These are phyloP conservation scores for Hypoxylon crocopeplum DNA, from an alignment of 495 filamentous ascomycete species.

Conservation along the genomic window DNA sequence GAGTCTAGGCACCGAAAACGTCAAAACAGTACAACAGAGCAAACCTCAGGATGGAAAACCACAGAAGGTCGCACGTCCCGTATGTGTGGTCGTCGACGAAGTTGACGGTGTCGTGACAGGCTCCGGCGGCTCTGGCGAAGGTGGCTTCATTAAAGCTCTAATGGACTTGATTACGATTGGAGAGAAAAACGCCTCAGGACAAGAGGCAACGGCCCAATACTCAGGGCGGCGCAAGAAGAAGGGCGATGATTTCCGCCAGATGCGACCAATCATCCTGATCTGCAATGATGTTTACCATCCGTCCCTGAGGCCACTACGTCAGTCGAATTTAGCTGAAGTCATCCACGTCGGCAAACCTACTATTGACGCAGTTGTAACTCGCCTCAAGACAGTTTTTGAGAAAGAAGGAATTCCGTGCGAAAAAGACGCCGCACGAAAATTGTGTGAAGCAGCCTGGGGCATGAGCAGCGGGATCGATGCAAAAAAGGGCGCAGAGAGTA, in stretches of 20 bases:
- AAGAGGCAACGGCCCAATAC: conserved; percentile 43
- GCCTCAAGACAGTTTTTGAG: conserved; percentile 82
- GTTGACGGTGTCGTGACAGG: conserved; percentile 92
- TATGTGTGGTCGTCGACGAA: conserved; percentile 95
- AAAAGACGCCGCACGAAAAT: conserved; percentile 81
- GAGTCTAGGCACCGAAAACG: conserved; percentile 87
- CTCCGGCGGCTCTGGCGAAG: conserved; percentile 70
- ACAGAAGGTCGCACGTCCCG: conserved; percentile 78
- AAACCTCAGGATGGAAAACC: conserved; percentile 63
- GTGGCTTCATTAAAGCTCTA: conserved; percentile 93
- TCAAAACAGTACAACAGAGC: conserved; percentile 77
- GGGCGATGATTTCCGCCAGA: conserved; percentile 81
- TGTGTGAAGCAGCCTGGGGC: conserved; percentile 96
- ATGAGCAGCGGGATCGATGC: conserved; percentile 66
- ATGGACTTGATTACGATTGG: conserved; percentile 87
- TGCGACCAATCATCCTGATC: conserved; percentile 88
- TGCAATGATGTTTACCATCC: conserved; percentile 99
- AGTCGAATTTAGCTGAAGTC: conserved; percentile 82
- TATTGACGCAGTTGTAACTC: conserved; percentile 80
- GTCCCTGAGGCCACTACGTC: conserved; percentile 81
- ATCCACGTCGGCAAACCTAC: conserved; percentile 92
- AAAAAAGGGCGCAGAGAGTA: conserved; percentile 63
- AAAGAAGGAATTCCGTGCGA: conserved; percentile 87
- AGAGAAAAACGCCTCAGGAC: conserved; percentile 72
- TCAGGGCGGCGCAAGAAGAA: conserved; percentile 61